Evolutionary conservation across 192 early-diverging fungal genomes (phyloP), one percentile per base, ranked within the genome.

Genomic region (Allomyces javanicus): DNA sequence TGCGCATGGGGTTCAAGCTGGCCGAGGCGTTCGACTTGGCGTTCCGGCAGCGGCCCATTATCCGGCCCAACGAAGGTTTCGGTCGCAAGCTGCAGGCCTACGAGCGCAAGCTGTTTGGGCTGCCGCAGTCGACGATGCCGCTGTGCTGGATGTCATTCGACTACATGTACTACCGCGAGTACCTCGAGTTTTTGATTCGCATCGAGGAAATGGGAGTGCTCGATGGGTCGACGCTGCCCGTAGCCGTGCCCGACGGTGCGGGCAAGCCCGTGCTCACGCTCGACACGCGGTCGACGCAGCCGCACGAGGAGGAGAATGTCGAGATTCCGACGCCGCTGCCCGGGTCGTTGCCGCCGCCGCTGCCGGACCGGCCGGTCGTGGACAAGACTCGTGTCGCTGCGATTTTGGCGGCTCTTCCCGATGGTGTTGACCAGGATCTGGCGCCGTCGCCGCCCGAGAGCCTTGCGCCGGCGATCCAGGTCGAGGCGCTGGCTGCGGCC

Each of bases 1-100:
- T 96, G 90, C 76, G 80, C 0, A 72, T 80, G 68, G 67, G 69
- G 0, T 67, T 88, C 70, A 70, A 75, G 3, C 74, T 89, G 26
- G 71, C 69, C 0, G 74, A 80, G 1, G 89, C 91, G 4, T 92
- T 91, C 68, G 82, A 81, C 61, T 88, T 81, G 70, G 93, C 94
- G 22, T 83, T 87, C 65, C 61, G 74, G 43, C 67, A 79, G 22
- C 81, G 87, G 10, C 81, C 84, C 4, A 78, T 77, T 63, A 89
- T 96, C 24, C 85, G 80, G n/a, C 93, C 93, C 12, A 92, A 92
- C 62, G 78, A 93, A 67, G 76, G 80, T 64, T 72, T 96, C 25
- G 83, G 93, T 65, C 81, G 83, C 64, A 91, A 92, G 76, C 72
- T 95, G 50, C 74, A 77, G 26, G 86, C 86, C 64, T 87, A 84